phyloP scores from a whole-genome alignment of 2,329 filamentous ascomycete species.

The Cercospora janseana region DNA sequence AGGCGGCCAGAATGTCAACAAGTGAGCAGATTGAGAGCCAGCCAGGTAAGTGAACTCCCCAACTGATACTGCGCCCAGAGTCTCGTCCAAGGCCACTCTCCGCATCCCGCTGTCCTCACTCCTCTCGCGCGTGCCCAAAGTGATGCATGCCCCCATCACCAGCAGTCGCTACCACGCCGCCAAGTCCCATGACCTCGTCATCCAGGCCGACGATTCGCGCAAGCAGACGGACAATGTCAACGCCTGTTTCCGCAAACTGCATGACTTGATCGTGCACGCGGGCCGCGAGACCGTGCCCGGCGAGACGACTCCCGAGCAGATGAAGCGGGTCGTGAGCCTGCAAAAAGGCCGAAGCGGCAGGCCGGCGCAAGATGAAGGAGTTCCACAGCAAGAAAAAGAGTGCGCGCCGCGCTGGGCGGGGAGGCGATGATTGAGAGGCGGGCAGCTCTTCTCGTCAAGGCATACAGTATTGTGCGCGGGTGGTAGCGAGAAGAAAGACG shows the following conservation, averaged over 20 bases:
- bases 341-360: slow-evolving; percentile 59
- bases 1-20: slow-evolving; percentile 68
- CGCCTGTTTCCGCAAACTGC: slow-evolving; percentile 58
- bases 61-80: slow-evolving; percentile 44
- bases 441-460: slow-evolving; percentile 5
- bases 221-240: slow-evolving; percentile 61
- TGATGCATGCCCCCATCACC: slow-evolving; percentile 54
- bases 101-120: slow-evolving; percentile 55
- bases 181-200: slow-evolving; percentile 55
- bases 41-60: not conserved
- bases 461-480: slow-evolving; percentile 47
- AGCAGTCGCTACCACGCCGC: slow-evolving; percentile 56
- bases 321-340: slow-evolving; percentile 55
- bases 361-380: slow-evolving; percentile 59
- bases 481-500: slow-evolving; percentile 47
- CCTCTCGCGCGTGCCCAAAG: slow-evolving; percentile 53
- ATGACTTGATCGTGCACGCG: slow-evolving; percentile 53
- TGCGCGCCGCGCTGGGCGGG: slow-evolving; percentile 45
- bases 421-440: slow-evolving; percentile 33
- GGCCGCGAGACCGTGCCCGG: slow-evolving; percentile 55
- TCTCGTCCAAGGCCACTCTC: slow-evolving; percentile 66
- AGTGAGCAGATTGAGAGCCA: slow-evolving; percentile 46
- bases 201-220: slow-evolving; percentile 62
- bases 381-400: slow-evolving; percentile 61
- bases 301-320: slow-evolving; percentile 59